Base-by-base conservation (phyloP, 2,329 filamentous ascomycete species). In the Fusarium clavum region DNA sequence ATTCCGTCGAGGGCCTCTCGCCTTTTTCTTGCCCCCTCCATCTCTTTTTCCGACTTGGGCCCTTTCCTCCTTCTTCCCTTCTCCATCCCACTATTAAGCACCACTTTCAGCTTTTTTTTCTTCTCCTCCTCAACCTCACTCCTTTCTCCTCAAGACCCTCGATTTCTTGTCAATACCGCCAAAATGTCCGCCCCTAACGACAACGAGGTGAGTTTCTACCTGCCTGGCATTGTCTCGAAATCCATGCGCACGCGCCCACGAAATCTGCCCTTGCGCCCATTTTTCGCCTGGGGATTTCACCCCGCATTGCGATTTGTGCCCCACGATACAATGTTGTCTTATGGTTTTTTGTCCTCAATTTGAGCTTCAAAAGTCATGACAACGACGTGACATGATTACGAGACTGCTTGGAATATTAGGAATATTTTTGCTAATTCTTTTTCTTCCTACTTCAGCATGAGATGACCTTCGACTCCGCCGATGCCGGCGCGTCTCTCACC, bases 401-500 rank as follows among this genome's bases (percentile, higher is more conserved):
- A 43, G 25, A 43, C 48, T 41, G 45, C 48, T 38, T 46, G 22
- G 43, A 24, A 54, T 51, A 60, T 68, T 57, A 51, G 41, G 30
- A 46, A 43, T 57, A 52, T 56, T 73, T 61, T 56, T 63, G 69
- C 72, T 73, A 71, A 76, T 75, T 64, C 25, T 62, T 68, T 48
- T 48, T 69, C 47, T 58, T 51, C 27, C 38, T 58, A 56, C 34
- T 48, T 20, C 76, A 92, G 88, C 90, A 92, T 83, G 88, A 92
- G 79, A 84, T 85, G 77, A 84, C 83, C 83, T 98, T 98, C 90
- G 94, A 97, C 77, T 92, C 90, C 85, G 94, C 91, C 88, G 94
- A 98, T 88, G 94, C 97, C 83, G 97, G 96, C 85, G 95, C 96
- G 79, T 98, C 96, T 77, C 81, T 87, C 81, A 99, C 96, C 81